Evolutionary conservation across 2,329 filamentous ascomycete genomes (phyloP).

Genomic region (Triangularia setosa): DNA sequence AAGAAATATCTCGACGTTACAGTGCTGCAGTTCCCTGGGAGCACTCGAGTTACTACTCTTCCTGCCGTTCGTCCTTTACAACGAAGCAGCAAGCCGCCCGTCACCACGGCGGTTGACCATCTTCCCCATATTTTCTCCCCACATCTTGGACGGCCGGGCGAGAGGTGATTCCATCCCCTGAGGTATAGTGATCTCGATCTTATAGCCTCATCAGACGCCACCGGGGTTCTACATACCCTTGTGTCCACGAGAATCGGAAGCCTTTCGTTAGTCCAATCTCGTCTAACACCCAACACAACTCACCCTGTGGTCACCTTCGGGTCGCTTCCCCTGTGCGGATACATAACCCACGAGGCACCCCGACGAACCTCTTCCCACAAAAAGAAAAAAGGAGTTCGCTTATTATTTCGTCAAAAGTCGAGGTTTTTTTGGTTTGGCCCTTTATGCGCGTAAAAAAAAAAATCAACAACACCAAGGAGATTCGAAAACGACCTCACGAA

Average conservation of each 20-base stretch:
- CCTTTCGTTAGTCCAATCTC: constrained; percentile 14
- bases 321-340: constrained; percentile 16
- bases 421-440: not conserved
- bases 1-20: constrained; percentile 15
- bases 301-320: not conserved
- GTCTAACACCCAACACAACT: constrained; percentile 10
- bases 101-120: constrained; percentile 2
- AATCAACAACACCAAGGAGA: constrained; percentile 1
- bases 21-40: constrained; percentile 17
- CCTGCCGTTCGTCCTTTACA: constrained; percentile 13
- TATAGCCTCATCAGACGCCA: constrained; percentile 23
- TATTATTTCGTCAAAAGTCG: constrained; percentile 19
- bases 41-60: not conserved
- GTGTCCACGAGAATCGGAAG: constrained; percentile 18
- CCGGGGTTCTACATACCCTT: constrained; percentile 13
- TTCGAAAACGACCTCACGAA: not conserved
- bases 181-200: constrained; percentile 18
- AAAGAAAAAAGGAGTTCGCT: constrained; percentile 1
- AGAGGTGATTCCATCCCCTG: constrained; percentile 10
- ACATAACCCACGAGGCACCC: constrained; percentile 22
- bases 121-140: constrained; percentile 10
- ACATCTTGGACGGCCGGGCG: constrained; percentile 7
- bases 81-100: constrained; percentile 6
- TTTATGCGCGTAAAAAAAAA: constrained; percentile 3
- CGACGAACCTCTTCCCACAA: constrained; percentile 7